A percentile compares a stretch with the other conserved stretches of the same genome.
Conservation (phyloP, 1,284 basidiomycete genomes). For the Ganoderma meredithae region DNA sequence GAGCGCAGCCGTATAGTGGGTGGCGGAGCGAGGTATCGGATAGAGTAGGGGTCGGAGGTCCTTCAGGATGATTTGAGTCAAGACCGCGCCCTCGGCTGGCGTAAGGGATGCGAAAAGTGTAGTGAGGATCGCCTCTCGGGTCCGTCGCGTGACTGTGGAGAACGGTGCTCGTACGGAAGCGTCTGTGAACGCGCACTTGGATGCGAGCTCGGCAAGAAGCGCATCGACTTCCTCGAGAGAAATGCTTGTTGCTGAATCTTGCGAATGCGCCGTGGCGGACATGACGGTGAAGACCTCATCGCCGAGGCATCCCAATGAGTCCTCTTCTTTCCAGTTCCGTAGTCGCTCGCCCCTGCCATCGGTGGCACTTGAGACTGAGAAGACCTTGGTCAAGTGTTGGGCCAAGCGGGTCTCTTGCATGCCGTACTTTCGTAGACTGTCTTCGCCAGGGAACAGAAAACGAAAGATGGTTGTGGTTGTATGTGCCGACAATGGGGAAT, state of each 20-base stretch:
- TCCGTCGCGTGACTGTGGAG: constrained; percentile 36
- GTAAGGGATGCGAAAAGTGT: constrained; percentile 62
- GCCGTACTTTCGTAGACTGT: constrained; percentile 72
- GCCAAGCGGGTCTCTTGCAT: constrained; percentile 78
- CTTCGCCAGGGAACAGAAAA: constrained; percentile 85
- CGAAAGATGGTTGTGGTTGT: constrained; percentile 68
- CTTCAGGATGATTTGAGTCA: constrained; percentile 86
- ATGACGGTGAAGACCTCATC: constrained; percentile 61
- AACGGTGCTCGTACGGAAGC: constrained; percentile 44
- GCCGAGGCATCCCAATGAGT: constrained; percentile 73
- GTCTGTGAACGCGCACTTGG: constrained; percentile 69
- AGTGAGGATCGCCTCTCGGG: constrained; percentile 54
- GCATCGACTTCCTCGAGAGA: constrained; percentile 61
- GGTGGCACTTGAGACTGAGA: constrained; percentile 48
- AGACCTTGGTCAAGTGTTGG: constrained; percentile 56
- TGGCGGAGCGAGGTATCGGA: constrained; percentile 56
- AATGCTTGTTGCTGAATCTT: constrained; percentile 41
- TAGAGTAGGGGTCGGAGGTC: constrained; percentile 83
- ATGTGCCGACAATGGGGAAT: constrained; percentile 54
- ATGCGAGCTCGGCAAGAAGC: constrained; percentile 78
- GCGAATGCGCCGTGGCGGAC: constrained; percentile 36
- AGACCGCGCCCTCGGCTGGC: constrained; percentile 65
- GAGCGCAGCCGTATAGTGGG: constrained; percentile 57
- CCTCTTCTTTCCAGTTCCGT: constrained; percentile 56
- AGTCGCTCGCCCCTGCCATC: constrained; percentile 47